Evolutionary conservation across 345 rosid genomes (phyloP).

Genomic region (Erucastrum elatum): DNA sequence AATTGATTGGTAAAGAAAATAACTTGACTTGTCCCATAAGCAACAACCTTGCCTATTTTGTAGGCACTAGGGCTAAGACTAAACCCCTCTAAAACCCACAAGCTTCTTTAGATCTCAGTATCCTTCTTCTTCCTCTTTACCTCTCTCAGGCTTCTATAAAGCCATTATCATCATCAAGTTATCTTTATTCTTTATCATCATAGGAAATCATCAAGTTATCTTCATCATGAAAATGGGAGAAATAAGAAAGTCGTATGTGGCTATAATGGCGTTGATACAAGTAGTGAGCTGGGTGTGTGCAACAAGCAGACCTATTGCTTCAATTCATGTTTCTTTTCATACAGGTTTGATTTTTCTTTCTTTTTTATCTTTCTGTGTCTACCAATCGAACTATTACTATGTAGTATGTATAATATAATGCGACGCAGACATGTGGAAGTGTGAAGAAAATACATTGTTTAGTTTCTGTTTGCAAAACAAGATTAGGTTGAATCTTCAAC

Average conservation of each 20-base stretch:
- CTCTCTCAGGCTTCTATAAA: slow-evolving; percentile 16
- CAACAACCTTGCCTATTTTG: slow-evolving; percentile 19
- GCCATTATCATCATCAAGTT: background rate
- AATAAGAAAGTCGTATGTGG: slow-evolving; percentile 30
- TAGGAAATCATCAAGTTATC: slow-evolving; percentile 10
- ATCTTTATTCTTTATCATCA: slow-evolving; percentile 7
- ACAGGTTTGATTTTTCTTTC: slow-evolving; percentile 45
- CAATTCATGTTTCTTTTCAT: slow-evolving; percentile 38
- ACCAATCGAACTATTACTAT: slow-evolving; percentile 5
- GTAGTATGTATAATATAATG: slow-evolving; percentile 13
- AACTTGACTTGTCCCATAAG: slow-evolving; percentile 36
- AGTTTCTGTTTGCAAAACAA: slow-evolving; percentile 27
- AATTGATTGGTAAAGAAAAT: slow-evolving; percentile 23
- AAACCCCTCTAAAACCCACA: background rate
- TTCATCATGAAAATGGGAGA: slow-evolving; percentile 42
- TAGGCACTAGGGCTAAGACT: slow-evolving; percentile 33
- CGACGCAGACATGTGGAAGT: background rate
- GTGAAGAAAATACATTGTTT: background rate
- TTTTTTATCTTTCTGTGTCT: background rate
- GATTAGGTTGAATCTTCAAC: background rate
- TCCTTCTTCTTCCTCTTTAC: slow-evolving; percentile 2
- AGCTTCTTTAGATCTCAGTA: background rate
- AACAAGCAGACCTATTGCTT: slow-evolving; percentile 52
- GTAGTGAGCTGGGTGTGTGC: slow-evolving; percentile 47
- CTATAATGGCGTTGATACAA: slow-evolving; percentile 47